phyloP scores from a whole-genome alignment of 2,329 filamentous ascomycete genomes.

The Diplocarpon rosae region DNA sequence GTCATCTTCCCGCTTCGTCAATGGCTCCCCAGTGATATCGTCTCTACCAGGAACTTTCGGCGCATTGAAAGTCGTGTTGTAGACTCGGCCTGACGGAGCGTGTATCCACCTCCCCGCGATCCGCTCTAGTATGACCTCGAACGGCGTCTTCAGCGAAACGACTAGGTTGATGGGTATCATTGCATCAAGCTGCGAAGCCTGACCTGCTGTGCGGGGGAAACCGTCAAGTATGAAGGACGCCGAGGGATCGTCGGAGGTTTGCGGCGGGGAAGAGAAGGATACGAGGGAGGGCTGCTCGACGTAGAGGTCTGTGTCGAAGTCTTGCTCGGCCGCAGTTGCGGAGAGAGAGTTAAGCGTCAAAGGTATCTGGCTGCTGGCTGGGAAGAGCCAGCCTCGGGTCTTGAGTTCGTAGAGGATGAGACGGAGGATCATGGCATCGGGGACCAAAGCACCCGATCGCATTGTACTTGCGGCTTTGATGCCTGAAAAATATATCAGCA shows the following conservation, averaged over 20 bases:
- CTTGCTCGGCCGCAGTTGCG: constrained; percentile 28
- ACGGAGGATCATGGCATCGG: constrained; percentile 82
- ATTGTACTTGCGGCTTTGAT: constrained; percentile 86
- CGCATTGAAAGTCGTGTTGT: constrained; percentile 88
- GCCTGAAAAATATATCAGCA: constrained; percentile 39
- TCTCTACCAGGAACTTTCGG: constrained; percentile 73
- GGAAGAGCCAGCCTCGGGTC: constrained; percentile 69
- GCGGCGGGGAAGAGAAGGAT: constrained; percentile 29
- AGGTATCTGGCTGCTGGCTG: constrained; percentile 31
- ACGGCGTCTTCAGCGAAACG: constrained; percentile 75
- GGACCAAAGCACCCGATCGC: constrained; percentile 79
- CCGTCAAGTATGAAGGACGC: constrained; percentile 94
- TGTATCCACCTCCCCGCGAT: constrained; percentile 93
- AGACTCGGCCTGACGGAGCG: constrained; percentile 79
- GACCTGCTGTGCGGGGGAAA: constrained; percentile 77
- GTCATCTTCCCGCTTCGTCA: constrained; percentile 78
- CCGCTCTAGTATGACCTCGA: constrained; percentile 75
- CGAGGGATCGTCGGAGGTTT: constrained; percentile 54
- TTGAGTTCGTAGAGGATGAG: constrained; percentile 85
- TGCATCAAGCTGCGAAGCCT: constrained; percentile 66
- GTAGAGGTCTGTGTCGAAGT: constrained; percentile 23
- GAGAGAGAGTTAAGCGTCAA: constrained; percentile 21
- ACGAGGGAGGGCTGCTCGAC: constrained; percentile 25
- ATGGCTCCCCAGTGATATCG: constrained; percentile 78
- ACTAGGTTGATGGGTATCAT: constrained; percentile 93